Conservation (phyloP, 2,329 filamentous ascomycete species). For the Fusarium dimerum region DNA sequence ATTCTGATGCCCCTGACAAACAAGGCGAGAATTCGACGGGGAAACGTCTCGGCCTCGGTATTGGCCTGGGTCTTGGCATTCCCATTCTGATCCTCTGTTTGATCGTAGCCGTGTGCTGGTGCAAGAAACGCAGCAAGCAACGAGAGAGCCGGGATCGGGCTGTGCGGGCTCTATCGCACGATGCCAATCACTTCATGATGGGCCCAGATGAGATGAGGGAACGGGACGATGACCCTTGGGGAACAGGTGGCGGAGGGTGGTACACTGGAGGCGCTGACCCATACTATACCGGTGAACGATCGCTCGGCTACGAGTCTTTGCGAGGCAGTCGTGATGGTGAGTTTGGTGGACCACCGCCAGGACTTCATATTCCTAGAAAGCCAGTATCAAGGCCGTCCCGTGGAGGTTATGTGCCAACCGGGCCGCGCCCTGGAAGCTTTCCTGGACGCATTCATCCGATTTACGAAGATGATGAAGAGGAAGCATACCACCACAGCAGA, state of each 20-base stretch:
- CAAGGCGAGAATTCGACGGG: slow-evolving; percentile 18
- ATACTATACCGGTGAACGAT: slow-evolving; percentile 43
- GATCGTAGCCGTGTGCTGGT: slow-evolving; percentile 52
- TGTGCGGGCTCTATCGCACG: slow-evolving; percentile 51
- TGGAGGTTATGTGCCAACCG: slow-evolving; percentile 36
- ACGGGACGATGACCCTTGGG: slow-evolving; percentile 35
- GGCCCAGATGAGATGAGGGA: slow-evolving; percentile 50
- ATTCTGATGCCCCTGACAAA: slow-evolving; percentile 27
- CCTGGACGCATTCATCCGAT: slow-evolving; percentile 57
- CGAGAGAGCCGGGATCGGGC: slow-evolving; percentile 46
- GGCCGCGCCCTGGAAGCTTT: slow-evolving; percentile 30
- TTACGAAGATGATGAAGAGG: slow-evolving; percentile 60
- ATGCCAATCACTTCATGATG: slow-evolving; percentile 47
- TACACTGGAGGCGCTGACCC: slow-evolving; percentile 48
- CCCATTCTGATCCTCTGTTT: slow-evolving; percentile 52
- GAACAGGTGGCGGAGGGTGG: slow-evolving; percentile 37
- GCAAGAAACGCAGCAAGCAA: slow-evolving; percentile 41
- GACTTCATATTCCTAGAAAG: slow-evolving; percentile 36
- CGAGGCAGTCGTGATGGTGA: slow-evolving; percentile 33
- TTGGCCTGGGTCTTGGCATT: slow-evolving; percentile 64
- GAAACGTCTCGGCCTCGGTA: slow-evolving; percentile 23
- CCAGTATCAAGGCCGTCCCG: slow-evolving; percentile 32
- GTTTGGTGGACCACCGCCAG: slow-evolving; percentile 16
- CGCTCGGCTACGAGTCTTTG: slow-evolving; percentile 53
- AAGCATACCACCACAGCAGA: slow-evolving; percentile 31